Evolutionary conservation across 495 filamentous ascomycete species (phyloP), one percentile per base, ranked within the genome.

Genomic region (Aspergillus saccharolyticus): DNA sequence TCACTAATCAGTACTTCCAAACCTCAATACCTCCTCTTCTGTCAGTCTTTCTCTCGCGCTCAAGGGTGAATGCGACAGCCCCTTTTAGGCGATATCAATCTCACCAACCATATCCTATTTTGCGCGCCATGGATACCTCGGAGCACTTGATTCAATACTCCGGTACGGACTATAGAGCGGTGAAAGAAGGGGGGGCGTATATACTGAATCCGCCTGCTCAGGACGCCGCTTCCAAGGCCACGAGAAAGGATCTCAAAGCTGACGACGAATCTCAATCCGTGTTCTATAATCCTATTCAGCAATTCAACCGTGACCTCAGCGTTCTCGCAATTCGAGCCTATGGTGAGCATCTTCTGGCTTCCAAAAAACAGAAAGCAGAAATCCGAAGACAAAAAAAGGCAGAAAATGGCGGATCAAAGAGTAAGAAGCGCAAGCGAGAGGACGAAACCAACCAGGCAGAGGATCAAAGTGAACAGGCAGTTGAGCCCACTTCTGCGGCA

Each of bases 261-360:
- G 76, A 81, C 14, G 75, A 83, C 43, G 76, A 79, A 28, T 70
- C 77, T 16, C 90, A 96, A 67, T 82, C 85, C 25, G 95, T 98
- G 22, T 98, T 98, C 69, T 98, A 98, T 76, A 98, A 98, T 61
- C 93, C 94, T 0, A 96, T 98, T 44, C 95, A 97, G 67, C 95
- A 97, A 70, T 98, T 96, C 78, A 98, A 98, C 74, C 84, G 94
- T 10, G 94, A 98, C 72, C 74, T 98, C 62, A 96, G 89, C 65
- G 88, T 97, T 28, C 80, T 97, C 19, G 89, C 91, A 17, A 95
- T 97, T 64, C 87, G 85, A 64, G 85, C 86, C 0, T 96, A 89
- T 74, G 89, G 85, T 0, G 85, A 94, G 53, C 84, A 90, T 57
- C 66, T 80, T 15, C 52, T 88, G 15, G 78, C 70, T 30, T n/a